These are phyloP conservation scores for Glarea lozoyensis DNA, from an alignment of 495 filamentous ascomycete genomes.

Conservation along the genomic window DNA sequence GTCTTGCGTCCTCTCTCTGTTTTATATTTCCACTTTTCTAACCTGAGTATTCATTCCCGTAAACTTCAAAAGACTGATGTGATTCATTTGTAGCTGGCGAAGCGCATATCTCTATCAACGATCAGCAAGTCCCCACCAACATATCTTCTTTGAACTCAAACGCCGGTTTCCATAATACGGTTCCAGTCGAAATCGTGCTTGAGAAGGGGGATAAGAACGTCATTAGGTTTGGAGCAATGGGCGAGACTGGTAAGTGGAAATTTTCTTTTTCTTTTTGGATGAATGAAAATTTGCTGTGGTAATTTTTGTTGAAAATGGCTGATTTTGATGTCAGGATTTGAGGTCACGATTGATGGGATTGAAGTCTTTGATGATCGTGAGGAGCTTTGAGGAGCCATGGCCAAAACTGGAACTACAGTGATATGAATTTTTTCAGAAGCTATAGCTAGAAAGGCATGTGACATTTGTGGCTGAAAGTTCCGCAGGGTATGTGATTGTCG, in stretches of 20 bases:
- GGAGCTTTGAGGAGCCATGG: no score
- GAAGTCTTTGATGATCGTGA: constrained; percentile 24
- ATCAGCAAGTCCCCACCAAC: constrained; percentile 25
- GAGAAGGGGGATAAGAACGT: constrained; percentile 27
- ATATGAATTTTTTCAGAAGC: no score
- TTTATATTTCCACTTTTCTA: background rate
- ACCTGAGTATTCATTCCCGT: background rate
- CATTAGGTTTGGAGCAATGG: constrained; percentile 28
- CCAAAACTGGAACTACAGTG: no score
- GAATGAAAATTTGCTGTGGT: no score
- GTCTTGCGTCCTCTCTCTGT: background rate
- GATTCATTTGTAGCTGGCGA: constrained; percentile 21
- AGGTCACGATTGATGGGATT: constrained; percentile 24
- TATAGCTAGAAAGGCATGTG: no score
- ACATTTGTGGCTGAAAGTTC: no score
- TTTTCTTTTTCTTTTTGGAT: background rate
- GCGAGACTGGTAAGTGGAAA: constrained; percentile 20
- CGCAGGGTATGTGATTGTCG: no score
- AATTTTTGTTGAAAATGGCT: no score
- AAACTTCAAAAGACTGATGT: constrained; percentile 2
- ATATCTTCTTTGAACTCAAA: constrained; percentile 31
- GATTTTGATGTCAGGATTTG: constrained; percentile 17
- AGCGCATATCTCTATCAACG: constrained; percentile 31
- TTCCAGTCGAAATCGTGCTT: constrained; percentile 29
- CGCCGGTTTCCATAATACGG: constrained; percentile 30